Conservation (phyloP, 257 asterid genomes). For the Jacaranda mimosifolia region DNA sequence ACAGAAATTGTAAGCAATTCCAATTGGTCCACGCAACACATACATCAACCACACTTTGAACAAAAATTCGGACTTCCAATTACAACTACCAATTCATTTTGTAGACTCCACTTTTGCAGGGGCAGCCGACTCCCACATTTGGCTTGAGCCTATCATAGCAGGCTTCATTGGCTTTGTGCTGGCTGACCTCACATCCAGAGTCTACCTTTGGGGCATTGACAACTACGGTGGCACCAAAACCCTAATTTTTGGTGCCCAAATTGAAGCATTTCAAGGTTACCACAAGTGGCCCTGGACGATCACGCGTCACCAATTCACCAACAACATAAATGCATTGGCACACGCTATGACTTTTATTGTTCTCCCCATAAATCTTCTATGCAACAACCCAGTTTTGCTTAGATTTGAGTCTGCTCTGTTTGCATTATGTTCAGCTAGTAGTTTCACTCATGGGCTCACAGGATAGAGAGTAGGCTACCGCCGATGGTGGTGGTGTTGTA, state of each 20-base stretch:
- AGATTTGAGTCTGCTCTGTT: conserved; percentile 68
- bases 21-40: conserved; percentile 42
- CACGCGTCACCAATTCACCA: conserved; percentile 80
- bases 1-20: conserved; percentile 34
- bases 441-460: conserved; percentile 91
- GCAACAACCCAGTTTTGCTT: conserved; percentile 48
- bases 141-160: conserved; percentile 68
- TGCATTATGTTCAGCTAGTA: conserved; percentile 86
- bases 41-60: conserved; percentile 38
- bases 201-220: conserved; percentile 94
- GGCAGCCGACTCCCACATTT: conserved; percentile 49
- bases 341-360: conserved; percentile 60
- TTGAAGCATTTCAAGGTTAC: conserved; percentile 87
- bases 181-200: conserved; percentile 80
- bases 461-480: conserved; percentile 70
- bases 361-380: conserved; percentile 53
- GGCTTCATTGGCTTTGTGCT: conserved; percentile 66
- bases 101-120: conserved; percentile 27
- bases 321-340: conserved; percentile 70
- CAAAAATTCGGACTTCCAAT: conserved; percentile 24
- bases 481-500: conserved; percentile 72
- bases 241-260: conserved; percentile 72
- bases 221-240: conserved; percentile 77
- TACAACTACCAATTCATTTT: conserved; percentile 37
- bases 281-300: conserved; percentile 90